Percentiles rank a stretch among this genome's conserved stretches.
phyloP scores from a whole-genome alignment of 1,284 basidiomycete genomes.

The Cystobasidium slooffiae region DNA sequence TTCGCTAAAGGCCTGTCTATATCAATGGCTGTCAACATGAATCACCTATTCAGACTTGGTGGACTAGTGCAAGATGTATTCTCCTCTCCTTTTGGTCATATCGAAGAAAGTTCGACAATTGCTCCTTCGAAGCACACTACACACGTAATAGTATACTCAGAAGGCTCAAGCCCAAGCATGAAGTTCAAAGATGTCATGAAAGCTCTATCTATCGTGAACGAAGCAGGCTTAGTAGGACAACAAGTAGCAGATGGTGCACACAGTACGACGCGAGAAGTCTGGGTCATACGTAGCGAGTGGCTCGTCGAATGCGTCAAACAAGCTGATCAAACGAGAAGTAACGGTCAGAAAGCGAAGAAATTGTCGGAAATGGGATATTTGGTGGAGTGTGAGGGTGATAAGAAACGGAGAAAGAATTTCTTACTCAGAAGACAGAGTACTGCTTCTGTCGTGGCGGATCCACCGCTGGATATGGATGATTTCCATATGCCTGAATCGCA shows the following conservation, averaged over 20 bases:
- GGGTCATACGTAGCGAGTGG: slow-evolving; percentile 35
- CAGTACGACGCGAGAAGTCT: slow-evolving; percentile 4
- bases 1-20: slow-evolving; percentile 19
- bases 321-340: slow-evolving; percentile 15
- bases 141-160: slow-evolving; percentile 29
- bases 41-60: slow-evolving; percentile 28
- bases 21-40: slow-evolving; percentile 33
- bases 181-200: slow-evolving; percentile 41
- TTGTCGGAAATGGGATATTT: slow-evolving; percentile 27
- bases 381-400: slow-evolving; percentile 39
- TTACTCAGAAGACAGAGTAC: slow-evolving; percentile 12
- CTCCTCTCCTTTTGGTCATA: slow-evolving; percentile 8
- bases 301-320: slow-evolving; percentile 33
- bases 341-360: slow-evolving; percentile 13
- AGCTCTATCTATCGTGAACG: slow-evolving; percentile 6
- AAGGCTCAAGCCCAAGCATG: slow-evolving; percentile 2
- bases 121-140: slow-evolving; percentile 10
- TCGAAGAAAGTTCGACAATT: not conserved
- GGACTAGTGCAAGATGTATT: slow-evolving; percentile 27
- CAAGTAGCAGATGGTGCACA: slow-evolving; percentile 20
- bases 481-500: slow-evolving; percentile 44
- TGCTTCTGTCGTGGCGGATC: slow-evolving; percentile 21
- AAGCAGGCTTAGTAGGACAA: slow-evolving; percentile 23
- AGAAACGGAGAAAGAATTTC: slow-evolving; percentile 28
- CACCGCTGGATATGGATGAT: slow-evolving; percentile 23